Conservation (phyloP, 768 basidiomycete genomes). For the Gloeostereum incarnatum region DNA sequence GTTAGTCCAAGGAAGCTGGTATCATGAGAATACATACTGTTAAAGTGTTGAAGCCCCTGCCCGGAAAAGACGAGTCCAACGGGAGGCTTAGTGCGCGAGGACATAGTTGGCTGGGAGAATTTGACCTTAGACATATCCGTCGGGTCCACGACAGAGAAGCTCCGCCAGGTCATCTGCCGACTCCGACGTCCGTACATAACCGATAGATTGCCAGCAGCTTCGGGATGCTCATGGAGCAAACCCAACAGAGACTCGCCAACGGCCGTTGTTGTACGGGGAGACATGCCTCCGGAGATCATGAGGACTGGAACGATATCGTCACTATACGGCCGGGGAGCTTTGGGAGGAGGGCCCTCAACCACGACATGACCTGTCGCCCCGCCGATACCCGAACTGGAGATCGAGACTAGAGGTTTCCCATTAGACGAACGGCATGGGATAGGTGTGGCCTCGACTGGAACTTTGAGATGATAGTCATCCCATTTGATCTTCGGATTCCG, state of each 20-base stretch:
- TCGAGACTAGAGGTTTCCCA: slow-evolving; percentile 23
- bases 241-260: slow-evolving; percentile 8
- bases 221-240: slow-evolving; percentile 1
- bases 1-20: background rate
- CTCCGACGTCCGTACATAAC: slow-evolving; percentile 17
- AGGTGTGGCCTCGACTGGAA: slow-evolving; percentile 18
- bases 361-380: slow-evolving; percentile 33
- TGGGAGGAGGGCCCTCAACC: slow-evolving; percentile 21
- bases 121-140: slow-evolving; percentile 2
- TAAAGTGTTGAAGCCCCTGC: slow-evolving; percentile 28
- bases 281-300: slow-evolving; percentile 24
- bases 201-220: slow-evolving; percentile 5
- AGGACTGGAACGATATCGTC: slow-evolving; percentile 14
- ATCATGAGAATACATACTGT: slow-evolving; percentile 17
- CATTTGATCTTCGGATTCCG: slow-evolving; percentile 30
- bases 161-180: slow-evolving; percentile 22
- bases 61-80: slow-evolving; percentile 30
- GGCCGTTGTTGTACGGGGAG: slow-evolving; percentile 18
- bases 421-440: slow-evolving; percentile 13
- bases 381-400: slow-evolving; percentile 34
- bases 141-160: slow-evolving; percentile 13
- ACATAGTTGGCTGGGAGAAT: slow-evolving; percentile 19
- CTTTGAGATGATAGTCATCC: slow-evolving; percentile 25
- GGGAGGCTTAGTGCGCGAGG: slow-evolving; percentile 15
- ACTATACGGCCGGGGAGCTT: background rate